A percentile compares a stretch with the other conserved stretches of the same genome.
phyloP scores from a whole-genome alignment of 441 rosid genomes.

The Corymbia calophylla region DNA sequence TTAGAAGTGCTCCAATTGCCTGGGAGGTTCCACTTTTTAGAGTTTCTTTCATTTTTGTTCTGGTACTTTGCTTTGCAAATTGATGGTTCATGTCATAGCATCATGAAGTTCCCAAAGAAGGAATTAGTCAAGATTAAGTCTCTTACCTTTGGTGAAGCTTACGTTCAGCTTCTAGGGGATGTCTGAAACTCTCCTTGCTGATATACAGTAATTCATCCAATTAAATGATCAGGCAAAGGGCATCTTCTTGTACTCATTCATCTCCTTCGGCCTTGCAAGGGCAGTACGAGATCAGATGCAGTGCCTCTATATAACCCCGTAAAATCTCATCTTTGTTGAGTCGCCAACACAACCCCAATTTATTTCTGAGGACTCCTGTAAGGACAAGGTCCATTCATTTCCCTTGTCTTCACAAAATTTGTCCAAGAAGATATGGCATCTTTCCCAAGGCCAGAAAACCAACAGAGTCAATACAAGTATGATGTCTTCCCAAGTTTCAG shows the following conservation, averaged over 20 bases:
- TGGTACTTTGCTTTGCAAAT: background rate
- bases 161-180: too few relatives aligned
- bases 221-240: too few relatives aligned
- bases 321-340: too few relatives aligned
- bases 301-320: too few relatives aligned
- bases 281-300: too few relatives aligned
- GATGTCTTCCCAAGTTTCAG: slow-evolving; percentile 7
- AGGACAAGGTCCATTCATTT: background rate
- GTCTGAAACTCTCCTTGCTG: background rate
- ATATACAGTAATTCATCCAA: too few relatives aligned
- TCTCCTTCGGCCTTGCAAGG: too few relatives aligned
- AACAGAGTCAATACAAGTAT: background rate
- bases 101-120: background rate
- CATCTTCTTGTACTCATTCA: too few relatives aligned
- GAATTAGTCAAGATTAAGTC: background rate
- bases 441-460: background rate
- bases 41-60: background rate
- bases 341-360: too few relatives aligned
- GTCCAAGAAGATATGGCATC: background rate
- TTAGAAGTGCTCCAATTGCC: background rate
- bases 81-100: background rate
- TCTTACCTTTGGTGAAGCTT: background rate
- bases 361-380: background rate
- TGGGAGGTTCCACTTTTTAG: background rate
- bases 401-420: background rate